A percentile compares a stretch with the other conserved stretches of the same genome.
Evolutionary conservation across 2,329 filamentous ascomycete genomes (phyloP).

Genomic region (Verticillium dahliae): DNA sequence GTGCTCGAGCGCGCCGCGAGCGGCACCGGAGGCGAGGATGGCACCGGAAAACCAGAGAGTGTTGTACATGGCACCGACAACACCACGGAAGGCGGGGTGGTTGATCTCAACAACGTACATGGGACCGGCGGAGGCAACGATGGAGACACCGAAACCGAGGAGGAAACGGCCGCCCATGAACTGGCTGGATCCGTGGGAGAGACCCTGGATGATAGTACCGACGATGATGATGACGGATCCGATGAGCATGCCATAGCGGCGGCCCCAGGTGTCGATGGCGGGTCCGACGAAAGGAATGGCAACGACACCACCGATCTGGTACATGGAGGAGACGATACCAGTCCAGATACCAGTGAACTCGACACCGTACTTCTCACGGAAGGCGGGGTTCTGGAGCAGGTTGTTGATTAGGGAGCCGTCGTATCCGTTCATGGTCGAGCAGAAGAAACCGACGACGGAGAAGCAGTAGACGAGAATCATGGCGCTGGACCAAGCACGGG

Average conservation of each 20-base stretch:
- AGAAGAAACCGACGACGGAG: constrained; percentile 41
- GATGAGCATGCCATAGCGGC: constrained; percentile 38
- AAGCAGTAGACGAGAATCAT: constrained; percentile 35
- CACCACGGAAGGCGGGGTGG: constrained; percentile 55
- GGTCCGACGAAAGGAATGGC: constrained; percentile 43
- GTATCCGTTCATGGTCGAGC: constrained; percentile 46
- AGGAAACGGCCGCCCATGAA: constrained; percentile 52
- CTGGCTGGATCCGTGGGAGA: constrained; percentile 31
- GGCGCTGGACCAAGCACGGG: constrained; percentile 26
- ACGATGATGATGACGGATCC: constrained; percentile 36
- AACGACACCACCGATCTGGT: constrained; percentile 41
- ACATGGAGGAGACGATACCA: constrained; percentile 41
- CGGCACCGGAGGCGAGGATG: constrained; percentile 38
- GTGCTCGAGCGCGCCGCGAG: constrained; percentile 29
- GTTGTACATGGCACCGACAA: constrained; percentile 47
- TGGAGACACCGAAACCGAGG: constrained; percentile 51
- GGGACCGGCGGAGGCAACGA: constrained; percentile 53
- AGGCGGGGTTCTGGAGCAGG: constrained; percentile 33
- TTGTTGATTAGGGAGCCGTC: constrained; percentile 45
- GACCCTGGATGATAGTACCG: constrained; percentile 19
- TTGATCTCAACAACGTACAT: constrained; percentile 59
- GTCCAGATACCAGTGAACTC: constrained; percentile 38
- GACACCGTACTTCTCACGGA: constrained; percentile 30
- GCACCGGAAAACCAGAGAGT: constrained; percentile 28
- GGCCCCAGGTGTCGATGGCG: constrained; percentile 39